Evolutionary conservation across 2,329 filamentous ascomycete species (phyloP).

Genomic region (Coleophoma crateriformis): DNA sequence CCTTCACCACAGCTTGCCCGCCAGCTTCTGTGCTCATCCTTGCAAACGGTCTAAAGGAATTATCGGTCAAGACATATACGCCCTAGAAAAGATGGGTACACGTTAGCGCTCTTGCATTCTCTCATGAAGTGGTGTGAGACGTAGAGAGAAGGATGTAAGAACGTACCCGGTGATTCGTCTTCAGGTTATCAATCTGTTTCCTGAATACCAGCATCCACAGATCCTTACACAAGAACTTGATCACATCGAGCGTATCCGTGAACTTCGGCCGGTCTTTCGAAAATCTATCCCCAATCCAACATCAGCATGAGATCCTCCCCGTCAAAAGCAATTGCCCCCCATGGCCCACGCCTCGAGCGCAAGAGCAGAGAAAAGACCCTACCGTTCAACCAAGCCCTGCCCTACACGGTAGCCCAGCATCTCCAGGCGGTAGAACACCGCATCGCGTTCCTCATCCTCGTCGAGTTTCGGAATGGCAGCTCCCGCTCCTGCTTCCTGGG

Average conservation of each 20-base stretch:
- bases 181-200: constrained; percentile 97
- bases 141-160: constrained; percentile 1
- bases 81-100: constrained; percentile 40
- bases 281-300: constrained; percentile 48
- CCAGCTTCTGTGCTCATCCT: constrained; percentile 82
- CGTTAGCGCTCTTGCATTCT: neutral
- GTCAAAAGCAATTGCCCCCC: too few species aligned
- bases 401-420: constrained; percentile 85
- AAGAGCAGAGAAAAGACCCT: constrained; percentile 20
- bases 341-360: too few species aligned
- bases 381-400: constrained; percentile 88
- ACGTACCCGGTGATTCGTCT: constrained; percentile 86
- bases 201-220: constrained; percentile 91
- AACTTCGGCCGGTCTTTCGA: constrained; percentile 81
- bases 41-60: constrained; percentile 79
- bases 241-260: constrained; percentile 87
- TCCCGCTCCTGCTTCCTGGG: neutral
- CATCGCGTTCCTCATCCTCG: constrained; percentile 79
- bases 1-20: constrained; percentile 65
- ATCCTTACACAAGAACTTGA: constrained; percentile 99
- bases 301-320: neutral
- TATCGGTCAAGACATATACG: constrained; percentile 94
- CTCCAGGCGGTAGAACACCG: constrained; percentile 80
- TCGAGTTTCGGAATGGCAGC: constrained; percentile 32
- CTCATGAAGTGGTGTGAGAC: neutral